These are phyloP conservation scores for Bretschneidera sinensis DNA, from an alignment of 345 rosid genomes.

Conservation along the genomic window DNA sequence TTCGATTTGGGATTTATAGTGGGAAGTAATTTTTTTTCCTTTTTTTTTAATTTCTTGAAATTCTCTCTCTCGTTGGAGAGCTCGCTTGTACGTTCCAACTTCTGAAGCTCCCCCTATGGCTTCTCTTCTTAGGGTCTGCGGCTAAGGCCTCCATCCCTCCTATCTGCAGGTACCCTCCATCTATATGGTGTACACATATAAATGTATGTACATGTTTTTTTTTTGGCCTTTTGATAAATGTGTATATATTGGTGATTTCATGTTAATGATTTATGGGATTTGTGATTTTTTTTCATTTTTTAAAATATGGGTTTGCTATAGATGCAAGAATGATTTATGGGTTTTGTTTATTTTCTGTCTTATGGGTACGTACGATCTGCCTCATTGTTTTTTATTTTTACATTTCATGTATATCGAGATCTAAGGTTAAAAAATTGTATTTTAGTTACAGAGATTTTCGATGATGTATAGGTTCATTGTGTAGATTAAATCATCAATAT, in stretches of 20 bases:
- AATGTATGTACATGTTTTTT: too few relatives aligned
- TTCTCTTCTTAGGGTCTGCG: conserved; percentile 18
- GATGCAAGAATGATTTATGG: not conserved
- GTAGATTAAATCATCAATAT: not conserved
- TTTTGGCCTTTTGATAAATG: too few relatives aligned
- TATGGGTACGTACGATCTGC: not conserved
- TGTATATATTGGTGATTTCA: not conserved
- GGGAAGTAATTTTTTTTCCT: too few relatives aligned
- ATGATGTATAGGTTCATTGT: not conserved
- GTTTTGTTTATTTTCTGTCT: not conserved
- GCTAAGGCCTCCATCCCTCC: conserved; percentile 25
- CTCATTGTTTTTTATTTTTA: not conserved
- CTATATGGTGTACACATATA: not conserved
- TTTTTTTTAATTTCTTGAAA: conserved; percentile 8
- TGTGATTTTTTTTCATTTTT: not conserved
- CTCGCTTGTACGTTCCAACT: conserved; percentile 21
- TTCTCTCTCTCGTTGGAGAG: conserved; percentile 24
- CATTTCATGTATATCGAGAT: not conserved
- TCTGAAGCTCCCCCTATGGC: conserved; percentile 20
- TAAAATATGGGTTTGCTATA: not conserved
- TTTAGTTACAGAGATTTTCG: not conserved
- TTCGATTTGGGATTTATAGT: too few relatives aligned
- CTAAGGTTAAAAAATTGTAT: not conserved
- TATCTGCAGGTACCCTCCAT: conserved; percentile 24
- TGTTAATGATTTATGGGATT: not conserved